Evolutionary conservation across 164 flowering plant genomes (phyloP).

Genomic region (Stephania japonica): DNA sequence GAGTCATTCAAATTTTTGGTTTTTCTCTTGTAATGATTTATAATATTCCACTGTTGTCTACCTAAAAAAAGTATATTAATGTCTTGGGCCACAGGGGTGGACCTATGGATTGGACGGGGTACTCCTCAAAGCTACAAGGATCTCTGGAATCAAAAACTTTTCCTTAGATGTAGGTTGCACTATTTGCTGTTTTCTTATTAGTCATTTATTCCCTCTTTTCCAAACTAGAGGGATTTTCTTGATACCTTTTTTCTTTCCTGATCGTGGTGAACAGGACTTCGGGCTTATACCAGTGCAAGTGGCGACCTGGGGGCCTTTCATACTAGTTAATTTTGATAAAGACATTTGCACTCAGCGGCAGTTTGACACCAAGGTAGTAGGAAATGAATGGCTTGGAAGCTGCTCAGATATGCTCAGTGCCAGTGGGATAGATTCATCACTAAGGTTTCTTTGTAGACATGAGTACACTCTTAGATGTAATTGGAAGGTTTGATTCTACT

Average conservation of each 20-base stretch:
- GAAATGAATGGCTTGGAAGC: conserved; percentile 80
- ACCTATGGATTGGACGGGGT: conserved; percentile 82
- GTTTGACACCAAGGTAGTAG: conserved; percentile 28
- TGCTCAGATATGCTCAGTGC: conserved; percentile 45
- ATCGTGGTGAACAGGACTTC: conserved; percentile 50
- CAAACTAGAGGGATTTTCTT: conserved; percentile 11
- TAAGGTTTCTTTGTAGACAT: conserved; percentile 66
- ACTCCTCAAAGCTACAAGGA: conserved; percentile 78
- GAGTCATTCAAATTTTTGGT: neutral
- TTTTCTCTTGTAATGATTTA: neutral
- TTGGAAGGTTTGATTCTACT: conserved; percentile 69
- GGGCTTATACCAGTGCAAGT: conserved; percentile 70
- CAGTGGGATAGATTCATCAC: conserved; percentile 54
- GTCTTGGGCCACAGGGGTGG: conserved; percentile 64
- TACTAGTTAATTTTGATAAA: conserved; percentile 55
- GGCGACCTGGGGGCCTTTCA: conserved; percentile 82
- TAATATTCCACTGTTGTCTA: neutral
- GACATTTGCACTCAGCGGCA: conserved; percentile 17
- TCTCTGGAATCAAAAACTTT: conserved; percentile 61
- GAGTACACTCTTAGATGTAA: conserved; percentile 83
- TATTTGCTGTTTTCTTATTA: conserved; percentile 6
- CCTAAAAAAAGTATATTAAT: neutral
- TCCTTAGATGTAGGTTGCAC: conserved; percentile 40
- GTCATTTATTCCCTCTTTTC: neutral
- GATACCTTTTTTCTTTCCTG: conserved; percentile 8